These are phyloP conservation scores for Fusarium pseudograminearum DNA, from an alignment of 2,329 filamentous ascomycete species.

Conservation along the genomic window DNA sequence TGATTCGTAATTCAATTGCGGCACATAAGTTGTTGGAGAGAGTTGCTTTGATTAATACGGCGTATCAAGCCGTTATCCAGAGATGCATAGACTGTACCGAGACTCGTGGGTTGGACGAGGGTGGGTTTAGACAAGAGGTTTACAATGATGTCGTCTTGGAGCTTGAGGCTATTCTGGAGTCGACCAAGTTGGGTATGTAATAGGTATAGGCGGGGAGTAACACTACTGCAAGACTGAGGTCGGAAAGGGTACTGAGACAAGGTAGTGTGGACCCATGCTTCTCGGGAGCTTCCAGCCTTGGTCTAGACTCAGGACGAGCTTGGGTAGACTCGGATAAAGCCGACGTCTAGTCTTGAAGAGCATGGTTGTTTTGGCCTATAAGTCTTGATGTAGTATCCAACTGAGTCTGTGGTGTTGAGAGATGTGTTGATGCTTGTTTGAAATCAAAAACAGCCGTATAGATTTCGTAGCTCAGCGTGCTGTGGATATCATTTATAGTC, in stretches of 20 bases:
- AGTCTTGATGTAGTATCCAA: background rate
- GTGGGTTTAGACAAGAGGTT: conserved; percentile 17
- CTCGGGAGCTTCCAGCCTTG: background rate
- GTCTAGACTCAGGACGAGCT: background rate
- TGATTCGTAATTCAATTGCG: background rate
- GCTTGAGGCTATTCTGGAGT: conserved; percentile 19
- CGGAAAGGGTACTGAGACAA: background rate
- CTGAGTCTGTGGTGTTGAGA: background rate
- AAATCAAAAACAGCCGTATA: background rate
- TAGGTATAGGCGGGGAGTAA: background rate
- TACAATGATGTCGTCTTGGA: conserved; percentile 23
- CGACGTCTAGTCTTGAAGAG: background rate
- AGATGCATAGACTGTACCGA: conserved; percentile 25
- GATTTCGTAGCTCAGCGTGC: background rate
- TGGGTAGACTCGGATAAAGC: background rate
- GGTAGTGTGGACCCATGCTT: background rate
- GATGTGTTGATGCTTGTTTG: background rate
- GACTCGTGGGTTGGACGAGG: conserved; percentile 14
- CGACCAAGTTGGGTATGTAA: conserved; percentile 16
- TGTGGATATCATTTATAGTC: background rate
- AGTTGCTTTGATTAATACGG: conserved; percentile 9
- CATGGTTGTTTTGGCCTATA: accelerated
- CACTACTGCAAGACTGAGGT: background rate
- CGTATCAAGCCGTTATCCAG: conserved; percentile 18
- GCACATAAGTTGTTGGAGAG: conserved; percentile 15